phyloP scores from a whole-genome alignment of 495 filamentous ascomycete genomes.

The Penicillium salamii region DNA sequence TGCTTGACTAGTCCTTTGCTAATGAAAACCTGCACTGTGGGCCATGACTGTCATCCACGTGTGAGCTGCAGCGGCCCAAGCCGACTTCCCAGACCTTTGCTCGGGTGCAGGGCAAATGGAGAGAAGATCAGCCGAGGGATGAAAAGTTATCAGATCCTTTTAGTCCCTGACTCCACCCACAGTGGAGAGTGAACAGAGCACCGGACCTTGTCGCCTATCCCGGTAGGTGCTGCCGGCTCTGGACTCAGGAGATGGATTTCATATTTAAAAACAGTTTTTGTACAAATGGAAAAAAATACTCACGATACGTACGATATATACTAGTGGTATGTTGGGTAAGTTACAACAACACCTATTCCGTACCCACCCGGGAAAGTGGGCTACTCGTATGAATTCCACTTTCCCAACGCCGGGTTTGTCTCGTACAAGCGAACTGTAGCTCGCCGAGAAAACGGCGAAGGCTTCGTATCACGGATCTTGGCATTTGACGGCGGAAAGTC shows the following conservation, averaged over 20 bases:
- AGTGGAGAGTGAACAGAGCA: background rate
- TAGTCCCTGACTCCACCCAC: background rate
- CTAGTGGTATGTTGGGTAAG: background rate
- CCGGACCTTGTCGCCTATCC: background rate
- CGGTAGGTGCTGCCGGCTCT: background rate
- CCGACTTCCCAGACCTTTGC: background rate
- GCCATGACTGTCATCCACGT: background rate
- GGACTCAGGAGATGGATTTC: background rate
- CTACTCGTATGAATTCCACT: background rate
- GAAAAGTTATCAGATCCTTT: slow-evolving; percentile 7
- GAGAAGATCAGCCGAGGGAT: background rate
- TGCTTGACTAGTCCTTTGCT: background rate
- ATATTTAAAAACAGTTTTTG: background rate
- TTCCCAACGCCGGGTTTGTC: background rate
- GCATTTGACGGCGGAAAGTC: background rate
- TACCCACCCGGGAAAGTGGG: no score
- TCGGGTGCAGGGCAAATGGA: background rate
- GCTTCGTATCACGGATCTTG: background rate
- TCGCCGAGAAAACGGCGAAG: slow-evolving; percentile 1
- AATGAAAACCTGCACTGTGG: background rate
- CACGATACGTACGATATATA: background rate
- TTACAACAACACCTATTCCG: background rate
- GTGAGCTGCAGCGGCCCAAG: background rate
- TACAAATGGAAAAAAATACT: background rate
- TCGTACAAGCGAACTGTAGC: background rate